Evolutionary conservation across 129 eudicot genomes (phyloP).

Genomic region (Mikania micrantha): DNA sequence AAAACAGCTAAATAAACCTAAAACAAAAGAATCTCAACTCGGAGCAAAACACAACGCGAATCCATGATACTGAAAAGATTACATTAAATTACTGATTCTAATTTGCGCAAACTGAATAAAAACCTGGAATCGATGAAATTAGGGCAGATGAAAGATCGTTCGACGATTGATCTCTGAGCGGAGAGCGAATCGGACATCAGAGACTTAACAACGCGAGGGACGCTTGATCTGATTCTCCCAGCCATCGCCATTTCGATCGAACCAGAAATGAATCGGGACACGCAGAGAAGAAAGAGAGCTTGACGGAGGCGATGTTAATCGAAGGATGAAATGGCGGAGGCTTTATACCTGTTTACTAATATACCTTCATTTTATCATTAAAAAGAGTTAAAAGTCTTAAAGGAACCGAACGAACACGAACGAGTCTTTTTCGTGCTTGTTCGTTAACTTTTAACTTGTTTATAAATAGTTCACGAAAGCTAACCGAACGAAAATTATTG

Average conservation of each 20-base stretch:
- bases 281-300: neutral
- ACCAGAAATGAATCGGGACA: neutral
- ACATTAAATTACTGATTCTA: neutral
- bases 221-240: conserved; percentile 51
- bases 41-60: neutral
- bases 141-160: conserved; percentile 31
- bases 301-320: neutral
- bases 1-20: neutral
- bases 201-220: conserved; percentile 43
- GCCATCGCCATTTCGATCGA: conserved; percentile 43
- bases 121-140: conserved; percentile 44
- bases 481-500: no score
- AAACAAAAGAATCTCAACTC: neutral
- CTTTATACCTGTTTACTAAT: conserved; percentile 9
- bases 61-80: neutral
- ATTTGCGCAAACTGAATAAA: neutral
- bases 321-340: neutral
- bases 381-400: no score
- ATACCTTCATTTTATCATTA: neutral
- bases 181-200: conserved; percentile 36
- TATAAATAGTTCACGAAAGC: no score
- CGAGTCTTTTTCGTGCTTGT: no score
- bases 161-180: conserved; percentile 31
- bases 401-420: no score
- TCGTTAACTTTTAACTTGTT: no score